Conservation (phyloP, 768 basidiomycete species). For the Rhizopogon vinicolor region DNA sequence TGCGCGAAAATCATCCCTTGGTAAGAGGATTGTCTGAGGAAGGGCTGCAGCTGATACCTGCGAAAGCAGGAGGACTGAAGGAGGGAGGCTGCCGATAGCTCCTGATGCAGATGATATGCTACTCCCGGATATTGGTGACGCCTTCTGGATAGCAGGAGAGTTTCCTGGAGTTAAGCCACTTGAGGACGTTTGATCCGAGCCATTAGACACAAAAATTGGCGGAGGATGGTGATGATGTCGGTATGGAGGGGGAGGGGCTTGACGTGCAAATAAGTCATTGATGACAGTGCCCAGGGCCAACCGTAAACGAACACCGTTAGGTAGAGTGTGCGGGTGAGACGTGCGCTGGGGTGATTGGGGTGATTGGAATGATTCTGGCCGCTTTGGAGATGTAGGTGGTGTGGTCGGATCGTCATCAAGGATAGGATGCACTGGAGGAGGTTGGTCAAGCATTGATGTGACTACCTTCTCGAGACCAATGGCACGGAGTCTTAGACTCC, state of each 20-base stretch:
- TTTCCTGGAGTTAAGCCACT: slow-evolving; percentile 16
- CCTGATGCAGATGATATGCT: slow-evolving; percentile 12
- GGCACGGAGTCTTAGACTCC: slow-evolving; percentile 62
- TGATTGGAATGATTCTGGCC: slow-evolving; percentile 13
- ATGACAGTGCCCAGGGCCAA: slow-evolving; percentile 72
- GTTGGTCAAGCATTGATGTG: slow-evolving; percentile 75
- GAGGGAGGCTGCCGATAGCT: slow-evolving; percentile 17
- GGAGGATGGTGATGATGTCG: slow-evolving; percentile 31
- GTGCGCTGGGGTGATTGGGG: slow-evolving; percentile 23
- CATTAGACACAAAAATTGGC: slow-evolving; percentile 26
- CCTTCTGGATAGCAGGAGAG: slow-evolving; percentile 19
- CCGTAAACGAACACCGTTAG: slow-evolving; percentile 77
- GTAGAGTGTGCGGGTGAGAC: slow-evolving; percentile 57
- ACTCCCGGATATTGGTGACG: slow-evolving; percentile 18
- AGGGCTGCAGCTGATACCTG: slow-evolving; percentile 20
- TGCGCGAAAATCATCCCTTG: slow-evolving; percentile 1
- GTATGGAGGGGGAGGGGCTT: slow-evolving; percentile 42
- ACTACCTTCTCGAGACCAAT: slow-evolving; percentile 83
- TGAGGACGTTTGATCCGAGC: slow-evolving; percentile 20
- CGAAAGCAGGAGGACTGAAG: slow-evolving; percentile 25
- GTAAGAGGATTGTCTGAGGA: slow-evolving; percentile 4
- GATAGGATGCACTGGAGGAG: slow-evolving; percentile 57
- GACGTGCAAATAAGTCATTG: slow-evolving; percentile 78
- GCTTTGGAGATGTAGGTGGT: slow-evolving; percentile 48
- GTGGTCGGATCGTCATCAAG: slow-evolving; percentile 50